phyloP scores from a whole-genome alignment of 352 stramenopile genomes.

The Phytophthora litchii region DNA sequence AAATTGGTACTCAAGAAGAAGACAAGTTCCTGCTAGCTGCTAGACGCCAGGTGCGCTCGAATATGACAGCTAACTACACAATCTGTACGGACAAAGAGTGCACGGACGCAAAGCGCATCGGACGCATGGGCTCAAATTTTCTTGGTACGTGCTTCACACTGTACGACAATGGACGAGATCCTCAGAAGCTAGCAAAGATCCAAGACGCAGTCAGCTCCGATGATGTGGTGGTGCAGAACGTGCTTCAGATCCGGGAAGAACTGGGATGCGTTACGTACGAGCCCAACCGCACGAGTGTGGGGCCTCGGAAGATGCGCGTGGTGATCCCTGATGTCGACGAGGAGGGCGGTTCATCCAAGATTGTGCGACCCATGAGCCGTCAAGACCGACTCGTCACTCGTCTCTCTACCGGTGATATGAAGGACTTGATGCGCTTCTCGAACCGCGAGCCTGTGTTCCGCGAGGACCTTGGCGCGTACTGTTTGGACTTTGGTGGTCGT shows the following conservation, averaged over 20 bases:
- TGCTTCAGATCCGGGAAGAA: slow-evolving; percentile 88
- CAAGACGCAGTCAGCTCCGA: slow-evolving; percentile 81
- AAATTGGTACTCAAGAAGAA: slow-evolving; percentile 84
- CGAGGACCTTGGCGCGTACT: slow-evolving; percentile 87
- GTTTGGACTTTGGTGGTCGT: slow-evolving; percentile 85
- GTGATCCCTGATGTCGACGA: slow-evolving; percentile 85
- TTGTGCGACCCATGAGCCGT: slow-evolving; percentile 86
- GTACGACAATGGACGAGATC: slow-evolving; percentile 89
- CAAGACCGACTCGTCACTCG: slow-evolving; percentile 84
- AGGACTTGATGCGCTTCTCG: slow-evolving; percentile 88
- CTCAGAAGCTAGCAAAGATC: slow-evolving; percentile 89
- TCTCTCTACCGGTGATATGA: slow-evolving; percentile 69
- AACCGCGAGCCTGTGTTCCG: slow-evolving; percentile 88
- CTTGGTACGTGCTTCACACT: slow-evolving; percentile 87
- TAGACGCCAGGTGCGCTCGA: slow-evolving; percentile 83
- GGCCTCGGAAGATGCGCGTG: slow-evolving; percentile 87
- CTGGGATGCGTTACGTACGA: slow-evolving; percentile 88
- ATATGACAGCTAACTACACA: slow-evolving; percentile 89
- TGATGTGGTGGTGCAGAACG: slow-evolving; percentile 72
- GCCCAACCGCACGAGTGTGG: slow-evolving; percentile 86
- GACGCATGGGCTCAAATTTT: slow-evolving; percentile 91
- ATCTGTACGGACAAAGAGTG: slow-evolving; percentile 88
- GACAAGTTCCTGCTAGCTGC: slow-evolving; percentile 81
- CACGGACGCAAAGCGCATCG: slow-evolving; percentile 71
- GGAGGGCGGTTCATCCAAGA: slow-evolving; percentile 74